Percentiles rank a stretch among this genome's conserved stretches.
These are phyloP conservation scores for Singerocomus inundabilis DNA, from an alignment of 1,284 basidiomycete species.

Conservation along the genomic window DNA sequence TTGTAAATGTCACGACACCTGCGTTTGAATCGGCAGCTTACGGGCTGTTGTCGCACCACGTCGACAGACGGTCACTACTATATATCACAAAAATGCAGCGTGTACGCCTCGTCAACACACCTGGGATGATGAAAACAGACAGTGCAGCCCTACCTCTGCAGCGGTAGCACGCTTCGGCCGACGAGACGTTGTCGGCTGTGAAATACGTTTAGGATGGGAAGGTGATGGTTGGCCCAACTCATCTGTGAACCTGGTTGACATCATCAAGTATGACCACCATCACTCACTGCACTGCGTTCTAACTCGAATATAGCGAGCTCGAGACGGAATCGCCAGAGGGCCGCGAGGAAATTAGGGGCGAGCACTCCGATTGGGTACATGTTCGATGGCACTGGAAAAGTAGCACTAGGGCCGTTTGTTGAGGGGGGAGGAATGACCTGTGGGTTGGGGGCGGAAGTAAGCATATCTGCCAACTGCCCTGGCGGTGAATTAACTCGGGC, in stretches of 20 bases:
- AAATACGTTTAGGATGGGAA: constrained; percentile 27
- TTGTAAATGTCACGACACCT: no score
- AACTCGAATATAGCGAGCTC: constrained; percentile 21
- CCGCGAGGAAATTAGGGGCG: constrained; percentile 14
- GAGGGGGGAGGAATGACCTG: neutral
- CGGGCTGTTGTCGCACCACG: neutral
- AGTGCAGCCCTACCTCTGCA: constrained; percentile 6
- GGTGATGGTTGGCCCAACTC: constrained; percentile 2
- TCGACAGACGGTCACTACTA: neutral
- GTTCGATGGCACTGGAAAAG: neutral
- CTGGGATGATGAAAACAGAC: neutral
- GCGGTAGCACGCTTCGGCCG: neutral
- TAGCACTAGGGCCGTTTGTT: neutral
- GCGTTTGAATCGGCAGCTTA: constrained; percentile 1
- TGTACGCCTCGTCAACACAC: neutral
- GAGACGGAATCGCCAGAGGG: constrained; percentile 20
- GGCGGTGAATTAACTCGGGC: neutral
- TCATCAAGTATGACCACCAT: neutral
- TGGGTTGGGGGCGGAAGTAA: neutral
- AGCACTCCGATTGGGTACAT: neutral
- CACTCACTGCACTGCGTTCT: constrained; percentile 22
- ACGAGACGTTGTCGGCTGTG: neutral
- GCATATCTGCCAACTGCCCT: neutral
- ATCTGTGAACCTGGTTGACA: neutral
- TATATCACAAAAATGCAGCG: neutral